These are phyloP conservation scores for Leccinum boreale DNA, from an alignment of 768 basidiomycete genomes.

Conservation along the genomic window DNA sequence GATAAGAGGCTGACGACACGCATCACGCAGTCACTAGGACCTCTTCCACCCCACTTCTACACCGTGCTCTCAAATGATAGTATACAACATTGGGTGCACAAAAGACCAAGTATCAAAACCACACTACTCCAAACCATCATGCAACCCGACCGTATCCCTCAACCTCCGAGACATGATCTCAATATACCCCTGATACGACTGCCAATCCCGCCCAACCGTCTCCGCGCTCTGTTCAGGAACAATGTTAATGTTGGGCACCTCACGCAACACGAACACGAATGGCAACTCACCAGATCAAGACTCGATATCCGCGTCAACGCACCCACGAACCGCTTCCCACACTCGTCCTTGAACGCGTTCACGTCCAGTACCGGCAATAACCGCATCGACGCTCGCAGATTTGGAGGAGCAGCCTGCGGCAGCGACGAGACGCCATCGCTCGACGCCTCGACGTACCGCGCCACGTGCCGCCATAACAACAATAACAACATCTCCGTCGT, in stretches of 20 bases:
- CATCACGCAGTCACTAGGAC: too few species aligned
- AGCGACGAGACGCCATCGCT: conserved; percentile 13
- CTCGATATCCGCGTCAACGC: conserved; percentile 51
- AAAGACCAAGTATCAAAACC: too few species aligned
- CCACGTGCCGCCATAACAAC: conserved; percentile 76
- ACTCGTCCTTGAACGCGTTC: conserved; percentile 56
- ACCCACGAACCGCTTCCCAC: conserved; percentile 51
- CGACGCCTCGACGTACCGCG: conserved; percentile 50
- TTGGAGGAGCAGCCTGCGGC: conserved; percentile 9
- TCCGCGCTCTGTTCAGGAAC: conserved; percentile 36
- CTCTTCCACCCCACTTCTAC: too few species aligned
- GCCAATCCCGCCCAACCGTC: conserved; percentile 50
- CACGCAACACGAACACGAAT: background rate
- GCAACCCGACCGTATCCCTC: conserved; percentile 59
- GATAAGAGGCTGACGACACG: too few species aligned
- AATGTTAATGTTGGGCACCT: too few species aligned
- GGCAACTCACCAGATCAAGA: conserved; percentile 47
- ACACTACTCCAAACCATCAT: conserved; percentile 33
- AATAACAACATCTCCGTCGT: conserved; percentile 77
- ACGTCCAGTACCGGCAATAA: conserved; percentile 55
- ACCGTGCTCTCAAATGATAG: too few species aligned
- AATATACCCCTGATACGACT: conserved; percentile 65
- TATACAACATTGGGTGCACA: too few species aligned
- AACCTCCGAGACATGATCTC: conserved; percentile 73
- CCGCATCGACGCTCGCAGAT: conserved; percentile 50